These are phyloP conservation scores for Mucor irregularis DNA, from an alignment of 371 early-diverging fungal species.

Conservation along the genomic window DNA sequence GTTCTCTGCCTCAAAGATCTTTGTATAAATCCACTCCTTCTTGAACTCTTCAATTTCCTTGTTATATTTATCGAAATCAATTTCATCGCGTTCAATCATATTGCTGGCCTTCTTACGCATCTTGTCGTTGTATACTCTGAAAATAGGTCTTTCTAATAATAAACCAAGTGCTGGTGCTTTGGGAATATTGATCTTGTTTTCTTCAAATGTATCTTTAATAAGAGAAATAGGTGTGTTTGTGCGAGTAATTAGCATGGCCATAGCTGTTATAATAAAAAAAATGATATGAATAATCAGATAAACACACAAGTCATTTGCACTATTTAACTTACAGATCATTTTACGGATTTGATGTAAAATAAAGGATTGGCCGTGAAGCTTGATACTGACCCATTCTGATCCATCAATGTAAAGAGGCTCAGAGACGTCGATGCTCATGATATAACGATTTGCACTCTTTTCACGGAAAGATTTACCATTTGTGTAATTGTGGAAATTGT, in stretches of 20 bases:
- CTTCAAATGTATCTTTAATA: conserved; percentile 66
- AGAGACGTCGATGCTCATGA: conserved; percentile 70
- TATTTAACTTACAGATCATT: conserved; percentile 83
- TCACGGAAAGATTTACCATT: conserved; percentile 78
- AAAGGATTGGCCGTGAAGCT: conserved; percentile 98
- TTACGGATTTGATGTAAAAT: conserved; percentile 99
- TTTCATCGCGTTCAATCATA: conserved; percentile 1
- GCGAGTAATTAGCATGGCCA: conserved; percentile 81
- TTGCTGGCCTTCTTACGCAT: conserved; percentile 50
- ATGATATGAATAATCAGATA: background rate
- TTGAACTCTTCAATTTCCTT: conserved; percentile 81
- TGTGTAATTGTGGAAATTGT: conserved; percentile 98
- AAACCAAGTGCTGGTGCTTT: conserved; percentile 98
- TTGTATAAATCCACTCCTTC: conserved; percentile 76
- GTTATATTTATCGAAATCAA: conserved; percentile 1
- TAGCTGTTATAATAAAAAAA: conserved; percentile 39
- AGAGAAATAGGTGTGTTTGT: conserved; percentile 70
- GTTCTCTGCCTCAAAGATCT: conserved; percentile 76
- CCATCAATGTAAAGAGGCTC: conserved; percentile 80
- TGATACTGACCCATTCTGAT: conserved; percentile 91
- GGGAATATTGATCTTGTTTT: conserved; percentile 88
- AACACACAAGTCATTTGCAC: background rate
- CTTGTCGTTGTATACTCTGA: conserved; percentile 65
- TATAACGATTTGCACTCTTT: conserved; percentile 77
- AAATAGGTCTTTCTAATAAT: conserved; percentile 82